A percentile compares a stretch with the other conserved stretches of the same genome.
Evolutionary conservation across 768 basidiomycete species (phyloP).

Genomic region (Boletus pseudo-olivaceus): DNA sequence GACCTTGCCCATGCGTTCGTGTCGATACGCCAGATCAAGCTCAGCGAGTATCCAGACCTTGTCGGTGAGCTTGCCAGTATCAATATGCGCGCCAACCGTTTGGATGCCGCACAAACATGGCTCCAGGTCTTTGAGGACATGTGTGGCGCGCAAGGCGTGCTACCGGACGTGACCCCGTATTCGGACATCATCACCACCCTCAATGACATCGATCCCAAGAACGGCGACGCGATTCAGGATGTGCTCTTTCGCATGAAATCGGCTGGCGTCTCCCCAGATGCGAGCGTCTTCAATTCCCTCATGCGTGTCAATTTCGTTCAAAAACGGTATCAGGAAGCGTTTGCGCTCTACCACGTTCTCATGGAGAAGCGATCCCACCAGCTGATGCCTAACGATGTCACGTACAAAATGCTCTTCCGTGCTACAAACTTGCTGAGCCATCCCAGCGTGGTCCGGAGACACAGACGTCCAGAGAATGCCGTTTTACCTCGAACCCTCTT

Average conservation of each 20-base stretch:
- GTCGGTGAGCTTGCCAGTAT: constrained; percentile 38
- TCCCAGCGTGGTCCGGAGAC: constrained; percentile 23
- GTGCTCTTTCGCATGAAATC: constrained; percentile 40
- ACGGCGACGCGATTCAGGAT: constrained; percentile 30
- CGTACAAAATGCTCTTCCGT: constrained; percentile 44
- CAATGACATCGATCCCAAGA: constrained; percentile 28
- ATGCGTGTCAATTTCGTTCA: constrained; percentile 38
- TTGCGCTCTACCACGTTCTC: constrained; percentile 43
- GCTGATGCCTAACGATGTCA: constrained; percentile 40
- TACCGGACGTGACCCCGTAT: constrained; percentile 31
- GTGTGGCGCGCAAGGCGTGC: constrained; percentile 16
- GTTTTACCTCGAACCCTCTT: constrained; percentile 42
- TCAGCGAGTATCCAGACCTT: constrained; percentile 31
- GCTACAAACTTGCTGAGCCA: constrained; percentile 18
- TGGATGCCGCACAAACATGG: constrained; percentile 31
- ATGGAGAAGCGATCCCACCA: constrained; percentile 29
- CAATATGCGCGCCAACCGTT: constrained; percentile 32
- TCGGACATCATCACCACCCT: constrained; percentile 39
- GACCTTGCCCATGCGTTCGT: constrained; percentile 21
- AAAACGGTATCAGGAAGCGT: constrained; percentile 34
- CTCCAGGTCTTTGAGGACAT: constrained; percentile 24
- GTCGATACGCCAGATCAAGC: constrained; percentile 11
- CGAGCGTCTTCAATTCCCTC: constrained; percentile 47
- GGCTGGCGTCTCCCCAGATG: constrained; percentile 36
- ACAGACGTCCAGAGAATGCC: constrained; percentile 18